Percentiles rank a stretch among this genome's conserved stretches.
Evolutionary conservation across 208 protist species (phyloP).

Genomic region (Wallacemonas sp.): DNA sequence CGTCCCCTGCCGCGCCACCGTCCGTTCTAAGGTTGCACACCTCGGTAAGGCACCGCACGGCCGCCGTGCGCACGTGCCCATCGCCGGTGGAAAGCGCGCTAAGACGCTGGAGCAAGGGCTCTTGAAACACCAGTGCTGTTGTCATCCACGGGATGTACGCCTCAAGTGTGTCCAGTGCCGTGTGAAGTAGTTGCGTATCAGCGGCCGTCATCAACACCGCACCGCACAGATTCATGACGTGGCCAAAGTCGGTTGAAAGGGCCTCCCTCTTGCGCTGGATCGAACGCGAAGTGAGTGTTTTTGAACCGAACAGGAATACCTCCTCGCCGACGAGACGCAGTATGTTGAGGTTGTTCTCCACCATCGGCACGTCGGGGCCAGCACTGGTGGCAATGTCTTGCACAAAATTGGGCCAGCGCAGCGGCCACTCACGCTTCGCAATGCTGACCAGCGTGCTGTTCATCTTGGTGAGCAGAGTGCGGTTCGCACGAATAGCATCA

Average conservation of each 20-base stretch:
- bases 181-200: conserved; percentile 60
- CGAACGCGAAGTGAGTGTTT: conserved; percentile 96
- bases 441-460: conserved; percentile 94
- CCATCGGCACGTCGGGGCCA: conserved; percentile 90
- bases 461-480: conserved; percentile 88
- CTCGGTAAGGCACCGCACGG: conserved; percentile 71
- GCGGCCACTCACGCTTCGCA: conserved; percentile 98
- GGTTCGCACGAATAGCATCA: conserved; percentile 43
- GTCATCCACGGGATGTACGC: conserved; percentile 86
- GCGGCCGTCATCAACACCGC: conserved; percentile 45
- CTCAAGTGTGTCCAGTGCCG: conserved; percentile 68
- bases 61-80: conserved; percentile 34
- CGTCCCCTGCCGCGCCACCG: conserved; percentile 44
- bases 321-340: conserved; percentile 96
- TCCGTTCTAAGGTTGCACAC: conserved; percentile 46
- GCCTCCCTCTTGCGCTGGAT: conserved; percentile 95
- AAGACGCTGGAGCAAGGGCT: conserved; percentile 54
- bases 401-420: conserved; percentile 98
- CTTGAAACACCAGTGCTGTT: conserved; percentile 73
- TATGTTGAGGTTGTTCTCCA: conserved; percentile 98
- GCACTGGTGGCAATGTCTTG: conserved; percentile 95
- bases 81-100: conserved; percentile 41
- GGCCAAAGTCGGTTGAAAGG: conserved; percentile 94
- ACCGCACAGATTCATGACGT: conserved; percentile 95
- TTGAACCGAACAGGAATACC: conserved; percentile 97